A percentile compares a stretch with the other conserved stretches of the same genome.
These are phyloP conservation scores for Tricholomella constricta DNA, from an alignment of 768 basidiomycete species.

Conservation along the genomic window DNA sequence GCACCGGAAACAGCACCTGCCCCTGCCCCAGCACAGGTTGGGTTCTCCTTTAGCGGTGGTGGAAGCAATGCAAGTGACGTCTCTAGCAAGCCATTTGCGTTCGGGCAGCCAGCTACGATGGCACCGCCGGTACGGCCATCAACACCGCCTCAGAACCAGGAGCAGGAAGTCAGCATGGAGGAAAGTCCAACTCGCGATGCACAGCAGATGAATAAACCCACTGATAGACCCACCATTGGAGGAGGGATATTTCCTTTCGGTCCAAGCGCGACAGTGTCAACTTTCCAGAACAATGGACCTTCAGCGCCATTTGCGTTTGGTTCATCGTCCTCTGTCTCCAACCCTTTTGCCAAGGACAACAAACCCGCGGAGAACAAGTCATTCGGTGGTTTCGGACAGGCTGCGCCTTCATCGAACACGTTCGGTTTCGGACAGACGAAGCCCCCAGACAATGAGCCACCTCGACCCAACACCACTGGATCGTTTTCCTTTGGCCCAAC, in stretches of 20 bases:
- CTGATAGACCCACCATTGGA: conserved; percentile 39
- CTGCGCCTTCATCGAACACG: conserved; percentile 32
- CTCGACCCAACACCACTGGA: conserved; percentile 40
- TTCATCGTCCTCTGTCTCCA: conserved; percentile 34
- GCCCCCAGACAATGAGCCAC: conserved; percentile 34
- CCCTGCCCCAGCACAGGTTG: conserved; percentile 30
- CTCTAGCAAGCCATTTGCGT: conserved; percentile 54
- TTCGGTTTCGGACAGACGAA: conserved; percentile 52
- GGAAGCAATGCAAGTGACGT: conserved; percentile 42
- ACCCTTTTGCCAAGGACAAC: conserved; percentile 51
- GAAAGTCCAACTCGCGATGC: conserved; percentile 76
- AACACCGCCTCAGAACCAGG: conserved; percentile 65
- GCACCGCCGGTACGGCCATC: conserved; percentile 46
- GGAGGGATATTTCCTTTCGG: conserved; percentile 51
- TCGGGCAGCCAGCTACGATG: conserved; percentile 41
- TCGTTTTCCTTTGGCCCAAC: conserved; percentile 53
- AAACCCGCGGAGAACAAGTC: conserved; percentile 48
- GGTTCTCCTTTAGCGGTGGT: conserved; percentile 54
- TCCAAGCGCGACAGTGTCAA: conserved; percentile 29
- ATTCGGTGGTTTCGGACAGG: conserved; percentile 52
- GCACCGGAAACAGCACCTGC: conserved; percentile 26
- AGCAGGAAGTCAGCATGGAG: conserved; percentile 77
- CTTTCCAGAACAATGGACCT: conserved; percentile 29
- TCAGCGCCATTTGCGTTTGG: conserved; percentile 45
- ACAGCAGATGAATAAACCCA: conserved; percentile 43